Conservation (phyloP, 192 early-diverging fungal genomes). For the Coemansia sp. region DNA sequence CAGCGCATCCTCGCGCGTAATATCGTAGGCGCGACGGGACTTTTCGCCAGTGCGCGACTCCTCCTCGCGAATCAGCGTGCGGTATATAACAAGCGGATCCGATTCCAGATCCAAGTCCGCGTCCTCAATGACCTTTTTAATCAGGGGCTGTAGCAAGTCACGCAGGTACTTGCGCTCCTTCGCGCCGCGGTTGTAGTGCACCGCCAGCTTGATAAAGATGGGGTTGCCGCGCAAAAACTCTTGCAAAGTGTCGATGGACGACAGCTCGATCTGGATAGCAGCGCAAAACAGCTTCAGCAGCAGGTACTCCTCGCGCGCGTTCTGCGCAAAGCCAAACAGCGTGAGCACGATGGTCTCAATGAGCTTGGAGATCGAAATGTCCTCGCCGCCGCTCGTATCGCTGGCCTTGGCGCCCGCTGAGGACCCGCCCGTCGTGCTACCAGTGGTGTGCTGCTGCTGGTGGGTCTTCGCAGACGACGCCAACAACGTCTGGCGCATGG, state of each 20-base stretch:
- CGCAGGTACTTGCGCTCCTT: constrained; percentile 93
- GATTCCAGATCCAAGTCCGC: constrained; percentile 86
- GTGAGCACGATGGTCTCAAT: constrained; percentile 91
- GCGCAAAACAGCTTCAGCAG: constrained; percentile 93
- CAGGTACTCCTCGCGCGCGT: constrained; percentile 94
- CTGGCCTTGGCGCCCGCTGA: not conserved
- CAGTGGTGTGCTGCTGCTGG: not conserved
- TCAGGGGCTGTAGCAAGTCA: constrained; percentile 80
- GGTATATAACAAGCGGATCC: constrained; percentile 90
- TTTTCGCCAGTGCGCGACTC: constrained; percentile 88
- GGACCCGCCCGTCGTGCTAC: not conserved
- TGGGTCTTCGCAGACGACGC: not conserved
- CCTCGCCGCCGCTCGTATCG: constrained; percentile 15
- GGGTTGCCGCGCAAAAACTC: constrained; percentile 97
- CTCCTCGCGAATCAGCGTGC: constrained; percentile 84
- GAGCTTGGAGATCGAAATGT: constrained; percentile 65
- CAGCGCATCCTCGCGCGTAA: constrained; percentile 78
- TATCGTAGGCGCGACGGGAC: constrained; percentile 73
- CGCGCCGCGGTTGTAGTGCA: constrained; percentile 94
- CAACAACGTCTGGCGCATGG: constrained; percentile 47
- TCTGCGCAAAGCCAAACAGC: constrained; percentile 97
- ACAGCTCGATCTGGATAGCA: constrained; percentile 88
- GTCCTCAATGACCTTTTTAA: constrained; percentile 79
- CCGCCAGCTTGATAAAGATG: constrained; percentile 95
- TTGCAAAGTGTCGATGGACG: constrained; percentile 75